Evolutionary conservation across 176 grass and related monocot genomes (phyloP), one percentile per base, ranked within the genome.

Genomic region (Carex littledalei): DNA sequence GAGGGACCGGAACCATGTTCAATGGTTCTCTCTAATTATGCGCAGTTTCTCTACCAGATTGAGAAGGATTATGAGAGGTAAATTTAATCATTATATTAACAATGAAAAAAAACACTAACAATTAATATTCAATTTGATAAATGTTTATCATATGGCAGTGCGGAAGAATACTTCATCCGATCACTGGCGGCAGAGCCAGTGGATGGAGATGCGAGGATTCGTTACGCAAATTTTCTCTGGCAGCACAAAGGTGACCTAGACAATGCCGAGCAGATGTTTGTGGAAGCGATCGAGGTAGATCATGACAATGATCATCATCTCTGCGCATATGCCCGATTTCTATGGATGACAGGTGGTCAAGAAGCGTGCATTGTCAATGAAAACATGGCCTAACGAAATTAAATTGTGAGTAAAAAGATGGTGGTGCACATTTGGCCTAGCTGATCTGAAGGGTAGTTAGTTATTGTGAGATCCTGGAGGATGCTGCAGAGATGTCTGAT

Each of bases 221-320:
- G 89, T 83, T 98, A 98, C 26, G 92, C 91, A 6, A 77, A 90
- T 65, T 98, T 98, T 88, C 91, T 98, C 6, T 98, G 95, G 95
- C 86, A 87, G 35, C 84, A 79, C 9, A 88, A 85, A 32, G 88
- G 84, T 34, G 92, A 98, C 74, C 83, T 89, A 37, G 86, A 73
- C 9, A 67, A 83, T 4, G 91, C 95, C 3, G 95, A 98, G 86
- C 90, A 93, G 37, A 98, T 98, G 95, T 90, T 98, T 73, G 35
- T 82, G 5, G 22, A 61, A 14, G 92, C 95, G 31, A 60, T 90
- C 7, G 87, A 94, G 16, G 91, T 84, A 31, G 92, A 93, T 39
- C 87, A 92, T 3, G 61, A 69, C 63, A 94, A 79, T 63, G 88
- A 73, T 76, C 79, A 91, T 78, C 81, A 93, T 76, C 66, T 81